Base-by-base conservation (phyloP, 75 land plant species). In the Ceratopteris richardii region DNA sequence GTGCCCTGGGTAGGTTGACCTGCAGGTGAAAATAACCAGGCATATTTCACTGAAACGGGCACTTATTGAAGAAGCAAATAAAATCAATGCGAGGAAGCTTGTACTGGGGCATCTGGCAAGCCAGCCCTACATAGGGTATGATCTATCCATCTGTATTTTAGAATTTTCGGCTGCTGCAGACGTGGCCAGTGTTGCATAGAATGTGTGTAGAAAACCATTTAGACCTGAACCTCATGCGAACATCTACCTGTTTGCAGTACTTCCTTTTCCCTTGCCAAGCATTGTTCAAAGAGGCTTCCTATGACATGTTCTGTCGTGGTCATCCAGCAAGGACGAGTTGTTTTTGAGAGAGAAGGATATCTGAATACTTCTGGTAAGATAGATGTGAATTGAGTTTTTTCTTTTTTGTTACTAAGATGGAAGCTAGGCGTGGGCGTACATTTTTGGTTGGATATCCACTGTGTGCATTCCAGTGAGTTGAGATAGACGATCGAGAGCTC, bases 251-350 rank as follows among this genome's bases (percentile, higher is more conserved):
- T n/a, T n/a, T 29, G 42, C 65, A 77, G 79, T 41, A 52, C 73
- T 48, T 64, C 74, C 20, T 42, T 68, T 19, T 72, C 86, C 7
- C 44, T 83, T 2, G 95, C 90, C 21, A 88, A 80, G 54, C 80
- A 88, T 63, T 85, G 89, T 29, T 54, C 75, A 16, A 85, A 58
- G 62, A 80, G 79, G 48, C 69, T 92, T 25, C 74, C 97, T 13
- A 71, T 48, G 13, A 71, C 61, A 23, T 82, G 77, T 54, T 60
- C 65, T 33, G 80, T 92, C 18, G 48, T 85, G 11, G 88, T 87
- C 29, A 79, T 92, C 26, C 60, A 76, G 55, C 79, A 85, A 57
- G 89, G 97, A 21, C 79, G 78, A 71, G 59, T 82, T 31, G 39
- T 80, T 1, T 80, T 78, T 65, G 66, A 80, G 53, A 88, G 74